Evolutionary conservation across 2,329 filamentous ascomycete genomes (phyloP).

Genomic region (Lasiodiplodia gonubiensis): DNA sequence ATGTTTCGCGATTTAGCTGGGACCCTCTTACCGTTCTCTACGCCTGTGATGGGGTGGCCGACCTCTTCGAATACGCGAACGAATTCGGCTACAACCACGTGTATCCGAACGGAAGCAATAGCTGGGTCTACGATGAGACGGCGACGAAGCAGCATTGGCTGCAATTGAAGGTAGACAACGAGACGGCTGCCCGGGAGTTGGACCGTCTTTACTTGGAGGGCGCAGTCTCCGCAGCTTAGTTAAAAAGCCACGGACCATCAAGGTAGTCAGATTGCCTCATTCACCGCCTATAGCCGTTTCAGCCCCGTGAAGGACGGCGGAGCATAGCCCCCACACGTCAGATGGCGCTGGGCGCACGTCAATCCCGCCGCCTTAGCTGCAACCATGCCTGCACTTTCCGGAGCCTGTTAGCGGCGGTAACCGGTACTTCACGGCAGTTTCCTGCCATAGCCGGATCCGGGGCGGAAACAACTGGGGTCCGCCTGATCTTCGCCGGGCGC

Average conservation of each 20-base stretch:
- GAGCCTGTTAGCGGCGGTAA: neutral
- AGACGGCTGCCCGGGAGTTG: slow-evolving; percentile 39
- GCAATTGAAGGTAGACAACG: slow-evolving; percentile 41
- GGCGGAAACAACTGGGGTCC: neutral
- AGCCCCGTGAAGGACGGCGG: neutral
- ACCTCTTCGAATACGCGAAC: slow-evolving; percentile 48
- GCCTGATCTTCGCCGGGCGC: neutral
- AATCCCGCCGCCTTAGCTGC: slow-evolving; percentile 7
- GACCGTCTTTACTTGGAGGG: slow-evolving; percentile 40
- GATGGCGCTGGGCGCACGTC: slow-evolving; percentile 1
- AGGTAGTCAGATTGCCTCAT: neutral
- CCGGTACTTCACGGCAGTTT: neutral
- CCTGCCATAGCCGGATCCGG: neutral
- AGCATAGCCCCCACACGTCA: slow-evolving; percentile 1
- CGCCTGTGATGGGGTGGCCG: slow-evolving; percentile 35
- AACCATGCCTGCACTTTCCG: slow-evolving; percentile 3
- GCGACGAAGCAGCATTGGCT: slow-evolving; percentile 51
- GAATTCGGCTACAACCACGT: slow-evolving; percentile 51
- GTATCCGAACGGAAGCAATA: slow-evolving; percentile 49
- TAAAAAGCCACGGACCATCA: slow-evolving; percentile 10
- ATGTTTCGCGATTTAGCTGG: slow-evolving; percentile 34
- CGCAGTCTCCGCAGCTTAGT: slow-evolving; percentile 28
- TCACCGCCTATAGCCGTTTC: neutral
- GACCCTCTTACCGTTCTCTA: slow-evolving; percentile 38
- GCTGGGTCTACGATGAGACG: slow-evolving; percentile 49